Percentiles rank a stretch among this genome's conserved stretches.
Conservation (phyloP, 257 asterid genomes). For the Rhazya stricta region DNA sequence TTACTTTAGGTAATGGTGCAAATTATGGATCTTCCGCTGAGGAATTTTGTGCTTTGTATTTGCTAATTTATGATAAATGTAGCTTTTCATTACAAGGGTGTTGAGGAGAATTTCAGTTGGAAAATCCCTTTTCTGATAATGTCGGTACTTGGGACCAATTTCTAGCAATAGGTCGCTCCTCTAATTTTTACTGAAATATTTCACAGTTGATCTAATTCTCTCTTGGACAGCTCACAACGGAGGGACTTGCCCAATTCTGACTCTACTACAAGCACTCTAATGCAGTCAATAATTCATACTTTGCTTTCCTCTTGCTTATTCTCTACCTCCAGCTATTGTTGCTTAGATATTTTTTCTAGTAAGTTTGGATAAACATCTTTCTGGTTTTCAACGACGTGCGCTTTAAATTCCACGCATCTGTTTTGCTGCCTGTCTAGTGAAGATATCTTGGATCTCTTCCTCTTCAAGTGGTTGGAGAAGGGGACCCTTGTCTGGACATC, state of each 20-base stretch:
- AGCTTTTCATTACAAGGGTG: neutral
- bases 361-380: neutral
- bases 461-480: neutral
- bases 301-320: neutral
- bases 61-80: neutral
- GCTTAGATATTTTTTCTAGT: neutral
- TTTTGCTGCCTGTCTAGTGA: neutral
- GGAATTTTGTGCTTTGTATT: neutral
- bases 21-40: neutral
- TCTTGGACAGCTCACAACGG: neutral
- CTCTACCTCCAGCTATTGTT: neutral
- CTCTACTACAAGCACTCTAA: neutral
- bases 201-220: neutral
- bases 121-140: neutral
- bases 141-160: neutral
- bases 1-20: neutral
- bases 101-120: neutral
- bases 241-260: neutral
- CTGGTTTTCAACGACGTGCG: neutral
- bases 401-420: neutral
- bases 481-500: constrained; percentile 1
- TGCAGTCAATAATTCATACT: neutral
- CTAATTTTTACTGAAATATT: neutral
- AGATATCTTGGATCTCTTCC: neutral
- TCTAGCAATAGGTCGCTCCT: neutral